Percentiles rank a stretch among this genome's conserved stretches.
phyloP scores from a whole-genome alignment of 805 yeast species.

The Saccharomycopsis lassenensis region DNA sequence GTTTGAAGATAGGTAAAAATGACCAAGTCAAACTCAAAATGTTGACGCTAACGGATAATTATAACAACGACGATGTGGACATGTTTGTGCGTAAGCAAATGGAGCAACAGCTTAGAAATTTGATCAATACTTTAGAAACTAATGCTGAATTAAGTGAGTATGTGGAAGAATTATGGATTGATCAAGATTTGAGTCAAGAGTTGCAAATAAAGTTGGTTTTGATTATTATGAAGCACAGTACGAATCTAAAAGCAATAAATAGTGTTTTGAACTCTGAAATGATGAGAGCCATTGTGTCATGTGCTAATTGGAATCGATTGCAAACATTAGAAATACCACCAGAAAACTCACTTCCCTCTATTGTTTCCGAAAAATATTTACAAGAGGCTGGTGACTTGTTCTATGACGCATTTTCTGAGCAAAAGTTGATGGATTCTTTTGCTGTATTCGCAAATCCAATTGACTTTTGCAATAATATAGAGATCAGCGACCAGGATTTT shows the following conservation, averaged over 20 bases:
- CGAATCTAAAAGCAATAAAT: background rate
- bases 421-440: background rate
- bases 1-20: background rate
- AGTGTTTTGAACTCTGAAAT: conserved; percentile 1
- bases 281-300: background rate
- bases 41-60: background rate
- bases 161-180: conserved; percentile 14
- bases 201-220: conserved; percentile 2
- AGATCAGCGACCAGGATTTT: background rate
- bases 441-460: conserved; percentile 7
- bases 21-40: background rate
- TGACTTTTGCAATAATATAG: background rate
- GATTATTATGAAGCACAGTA: background rate
- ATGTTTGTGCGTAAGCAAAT: background rate
- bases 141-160: background rate
- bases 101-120: background rate
- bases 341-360: conserved; percentile 3
- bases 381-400: background rate
- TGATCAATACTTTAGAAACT: background rate
- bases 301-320: background rate
- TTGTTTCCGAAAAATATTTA: conserved; percentile 1
- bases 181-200: conserved; percentile 7
- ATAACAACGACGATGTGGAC: background rate
- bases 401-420: background rate
- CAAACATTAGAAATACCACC: conserved; percentile 2